Percentiles rank a stretch among this genome's conserved stretches.
These are phyloP conservation scores for Nigrospora sphaerica DNA, from an alignment of 2,329 filamentous ascomycete genomes.

Conservation along the genomic window DNA sequence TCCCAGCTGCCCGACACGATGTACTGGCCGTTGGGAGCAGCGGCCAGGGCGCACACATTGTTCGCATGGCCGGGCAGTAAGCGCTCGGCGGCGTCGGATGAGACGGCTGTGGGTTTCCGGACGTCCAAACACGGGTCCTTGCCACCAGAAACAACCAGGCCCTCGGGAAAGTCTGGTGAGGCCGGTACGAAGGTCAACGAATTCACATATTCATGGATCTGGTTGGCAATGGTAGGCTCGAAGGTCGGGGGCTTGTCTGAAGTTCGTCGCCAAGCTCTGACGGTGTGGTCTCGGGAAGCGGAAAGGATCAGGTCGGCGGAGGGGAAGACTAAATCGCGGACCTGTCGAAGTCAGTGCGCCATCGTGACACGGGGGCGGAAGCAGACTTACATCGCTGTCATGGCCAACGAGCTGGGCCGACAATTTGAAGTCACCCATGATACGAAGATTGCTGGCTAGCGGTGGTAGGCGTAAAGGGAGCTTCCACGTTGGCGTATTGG, in stretches of 20 bases:
- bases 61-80: conserved; percentile 78
- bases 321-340: conserved; percentile 79
- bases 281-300: conserved; percentile 84
- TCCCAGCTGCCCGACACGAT: conserved; percentile 95
- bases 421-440: conserved; percentile 83
- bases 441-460: neutral
- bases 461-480: too few relatives aligned
- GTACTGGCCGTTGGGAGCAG: conserved; percentile 62
- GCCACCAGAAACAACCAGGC: conserved; percentile 79
- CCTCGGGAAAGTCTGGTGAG: conserved; percentile 61
- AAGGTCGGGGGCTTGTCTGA: conserved; percentile 61
- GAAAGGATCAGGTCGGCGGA: conserved; percentile 67
- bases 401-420: conserved; percentile 85
- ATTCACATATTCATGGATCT: conserved; percentile 84
- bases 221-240: conserved; percentile 70
- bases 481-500: too few relatives aligned
- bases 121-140: conserved; percentile 92
- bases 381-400: conserved; percentile 74
- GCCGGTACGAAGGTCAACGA: conserved; percentile 70
- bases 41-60: conserved; percentile 84
- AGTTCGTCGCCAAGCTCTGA: conserved; percentile 74
- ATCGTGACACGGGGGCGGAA: neutral
- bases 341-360: conserved; percentile 42
- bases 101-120: conserved; percentile 58
- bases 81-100: conserved; percentile 74